Evolutionary conservation across 148 eudicot species (phyloP), one percentile per base, ranked within the genome.

Genomic region (Tetragonia tetragonoides): DNA sequence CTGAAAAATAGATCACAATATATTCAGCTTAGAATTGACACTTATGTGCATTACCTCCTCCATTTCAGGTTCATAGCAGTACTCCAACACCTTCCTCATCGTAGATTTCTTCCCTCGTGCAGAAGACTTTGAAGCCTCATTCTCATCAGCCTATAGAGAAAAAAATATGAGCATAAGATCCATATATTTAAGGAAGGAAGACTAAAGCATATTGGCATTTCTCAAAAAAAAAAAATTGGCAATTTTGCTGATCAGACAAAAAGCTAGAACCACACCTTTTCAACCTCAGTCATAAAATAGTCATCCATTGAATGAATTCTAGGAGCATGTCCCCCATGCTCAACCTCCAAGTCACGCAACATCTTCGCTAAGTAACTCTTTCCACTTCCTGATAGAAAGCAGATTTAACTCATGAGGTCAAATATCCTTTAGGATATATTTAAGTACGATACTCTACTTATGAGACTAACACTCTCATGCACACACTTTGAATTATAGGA

Each of bases 11-110:
- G 41, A 41, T 17, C 17, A 75, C 20, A 46, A 15, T 60, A n/a
- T 54, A 39, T 54, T 59, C 47, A 15, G 28, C 66, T 20, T 57
- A 38, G 24, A 69, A 61, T 16, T 20, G 57, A 37, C 15, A 51
- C 74, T 37, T 38, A n/a, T 28, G 42, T 77, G 67, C 37, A 61
- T 77, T 84, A 95, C 99, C 99, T 93, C 97, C 84, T 91, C 97
- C 99, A 95, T 93, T 80, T 95, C 99, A 85, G 99, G 97, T 87
- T 95, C 99, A 79, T 93, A 95, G 84, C 97, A 91, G 81, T 89
- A 95, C 85, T 95, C 99, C 83, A 95, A 81, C 75, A 95, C 99
- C 79, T 71, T 90, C 91, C 89, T 95, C 75, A 64, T 78, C 72
- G 75, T 84, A 80, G 83, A 79, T 83, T 90, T 95, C 81, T 88